Evolutionary conservation across 768 basidiomycete species (phyloP).

Genomic region (Austroboletus eburneus): DNA sequence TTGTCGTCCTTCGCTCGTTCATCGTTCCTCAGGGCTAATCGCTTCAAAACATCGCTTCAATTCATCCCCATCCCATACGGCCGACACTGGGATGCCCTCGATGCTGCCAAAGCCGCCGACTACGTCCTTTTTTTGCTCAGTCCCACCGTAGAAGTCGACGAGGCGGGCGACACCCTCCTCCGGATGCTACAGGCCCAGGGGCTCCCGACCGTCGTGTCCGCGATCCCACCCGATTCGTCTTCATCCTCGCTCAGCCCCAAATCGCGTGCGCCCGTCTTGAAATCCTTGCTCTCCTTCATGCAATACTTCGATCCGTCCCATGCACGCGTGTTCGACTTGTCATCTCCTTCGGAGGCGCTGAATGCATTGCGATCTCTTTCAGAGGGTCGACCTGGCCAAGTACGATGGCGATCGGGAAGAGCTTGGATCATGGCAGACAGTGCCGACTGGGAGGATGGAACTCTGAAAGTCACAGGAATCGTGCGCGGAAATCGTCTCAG

Average conservation of each 20-base stretch:
- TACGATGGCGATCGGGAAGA: constrained; percentile 81
- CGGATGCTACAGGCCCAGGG: constrained; percentile 89
- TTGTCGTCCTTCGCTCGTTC: not conserved
- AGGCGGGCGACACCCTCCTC: constrained; percentile 83
- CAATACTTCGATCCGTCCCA: constrained; percentile 91
- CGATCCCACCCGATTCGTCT: constrained; percentile 52
- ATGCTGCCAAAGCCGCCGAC: constrained; percentile 84
- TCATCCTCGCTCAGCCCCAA: constrained; percentile 53
- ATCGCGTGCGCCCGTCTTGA: constrained; percentile 62
- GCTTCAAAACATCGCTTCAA: constrained; percentile 89
- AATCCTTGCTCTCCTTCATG: constrained; percentile 90
- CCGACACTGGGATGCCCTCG: constrained; percentile 71
- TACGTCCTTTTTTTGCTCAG: constrained; percentile 87
- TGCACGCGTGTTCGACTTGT: constrained; percentile 69
- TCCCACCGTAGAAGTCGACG: constrained; percentile 73
- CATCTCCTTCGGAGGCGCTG: constrained; percentile 57
- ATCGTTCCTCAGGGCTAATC: constrained; percentile 56
- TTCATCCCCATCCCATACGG: constrained; percentile 75
- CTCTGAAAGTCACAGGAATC: constrained; percentile 74
- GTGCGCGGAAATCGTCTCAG: constrained; percentile 75
- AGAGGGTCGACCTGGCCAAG: constrained; percentile 77
- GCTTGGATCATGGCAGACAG: constrained; percentile 73
- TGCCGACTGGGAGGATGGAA: constrained; percentile 58
- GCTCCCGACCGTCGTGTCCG: constrained; percentile 76
- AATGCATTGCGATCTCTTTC: constrained; percentile 74